Evolutionary conservation across 2,329 filamentous ascomycete species (phyloP).

Genomic region (Penicillium sp.): DNA sequence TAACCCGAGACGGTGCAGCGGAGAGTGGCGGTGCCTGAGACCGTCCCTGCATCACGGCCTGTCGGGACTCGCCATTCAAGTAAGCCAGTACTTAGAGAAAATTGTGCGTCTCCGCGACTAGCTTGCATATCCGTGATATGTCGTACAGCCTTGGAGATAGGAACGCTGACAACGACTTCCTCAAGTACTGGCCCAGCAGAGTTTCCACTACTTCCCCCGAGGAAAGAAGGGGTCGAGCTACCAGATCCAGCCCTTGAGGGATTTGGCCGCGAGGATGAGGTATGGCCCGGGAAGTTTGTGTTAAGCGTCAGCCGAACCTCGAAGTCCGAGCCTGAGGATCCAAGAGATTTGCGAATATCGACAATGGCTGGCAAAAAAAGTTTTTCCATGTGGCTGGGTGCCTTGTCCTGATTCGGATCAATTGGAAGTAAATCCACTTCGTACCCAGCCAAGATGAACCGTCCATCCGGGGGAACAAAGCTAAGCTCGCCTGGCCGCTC

Average conservation of each 20-base stretch:
- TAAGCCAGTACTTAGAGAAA: slow-evolving; percentile 63
- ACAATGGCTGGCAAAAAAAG: slow-evolving; percentile 76
- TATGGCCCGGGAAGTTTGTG: slow-evolving; percentile 55
- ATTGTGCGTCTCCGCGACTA: slow-evolving; percentile 75
- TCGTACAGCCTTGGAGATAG: slow-evolving; percentile 70
- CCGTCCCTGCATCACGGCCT: slow-evolving; percentile 62
- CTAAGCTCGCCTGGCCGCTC: slow-evolving; percentile 86
- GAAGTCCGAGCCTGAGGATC: slow-evolving; percentile 71
- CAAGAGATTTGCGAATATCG: slow-evolving; percentile 75
- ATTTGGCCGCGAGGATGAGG: slow-evolving; percentile 38
- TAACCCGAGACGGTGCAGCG: slow-evolving; percentile 74
- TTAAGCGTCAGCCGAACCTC: slow-evolving; percentile 73
- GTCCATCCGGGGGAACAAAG: slow-evolving; percentile 90
- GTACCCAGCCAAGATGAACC: slow-evolving; percentile 89
- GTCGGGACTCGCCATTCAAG: slow-evolving; percentile 79
- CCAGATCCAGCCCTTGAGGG: slow-evolving; percentile 41
- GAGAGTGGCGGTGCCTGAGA: slow-evolving; percentile 64
- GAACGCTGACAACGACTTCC: slow-evolving; percentile 70
- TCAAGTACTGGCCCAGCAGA: slow-evolving; percentile 61
- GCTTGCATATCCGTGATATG: slow-evolving; percentile 78
- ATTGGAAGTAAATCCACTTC: slow-evolving; percentile 84
- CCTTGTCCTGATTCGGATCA: slow-evolving; percentile 53
- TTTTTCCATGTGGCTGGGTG: slow-evolving; percentile 51
- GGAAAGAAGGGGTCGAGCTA: slow-evolving; percentile 46
- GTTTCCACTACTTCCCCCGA: slow-evolving; percentile 45